These are phyloP conservation scores for Colletotrichum sp. DNA, from an alignment of 2,329 filamentous ascomycete species.

Conservation along the genomic window DNA sequence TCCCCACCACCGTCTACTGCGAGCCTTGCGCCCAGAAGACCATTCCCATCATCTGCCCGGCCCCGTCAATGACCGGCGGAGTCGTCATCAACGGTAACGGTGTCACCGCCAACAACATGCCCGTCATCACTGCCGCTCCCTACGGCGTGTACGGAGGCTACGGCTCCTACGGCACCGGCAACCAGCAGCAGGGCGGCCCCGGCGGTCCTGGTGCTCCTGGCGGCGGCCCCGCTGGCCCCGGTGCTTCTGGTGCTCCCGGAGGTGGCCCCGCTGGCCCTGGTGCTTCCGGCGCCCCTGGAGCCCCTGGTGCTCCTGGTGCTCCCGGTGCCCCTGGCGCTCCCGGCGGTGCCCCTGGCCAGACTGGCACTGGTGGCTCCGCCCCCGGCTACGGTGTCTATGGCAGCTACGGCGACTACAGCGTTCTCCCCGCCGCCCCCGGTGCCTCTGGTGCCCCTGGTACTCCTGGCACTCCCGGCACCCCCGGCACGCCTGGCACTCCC, in stretches of 20 bases:
- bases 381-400: not conserved
- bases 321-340: not conserved
- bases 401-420: not conserved
- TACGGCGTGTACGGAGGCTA: conserved; percentile 5
- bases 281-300: not conserved
- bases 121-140: conserved; percentile 2
- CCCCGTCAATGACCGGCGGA: conserved; percentile 31
- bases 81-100: conserved; percentile 38
- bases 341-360: not conserved
- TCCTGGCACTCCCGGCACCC: not conserved
- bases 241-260: not conserved
- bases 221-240: not conserved
- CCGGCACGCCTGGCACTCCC: not conserved
- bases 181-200: not conserved
- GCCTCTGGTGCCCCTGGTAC: not conserved
- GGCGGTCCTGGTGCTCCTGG: not conserved
- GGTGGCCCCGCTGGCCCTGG: not conserved
- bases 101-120: conserved; percentile 33
- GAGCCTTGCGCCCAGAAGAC: conserved; percentile 32
- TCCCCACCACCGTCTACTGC: conserved; percentile 41
- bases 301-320: not conserved
- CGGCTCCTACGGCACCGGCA: not conserved
- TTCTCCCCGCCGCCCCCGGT: not conserved
- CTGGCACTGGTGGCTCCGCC: not conserved
- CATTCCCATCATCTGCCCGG: conserved; percentile 42